Conservation (phyloP, 2,329 filamentous ascomycete genomes). For the Colletotrichum sojae region DNA sequence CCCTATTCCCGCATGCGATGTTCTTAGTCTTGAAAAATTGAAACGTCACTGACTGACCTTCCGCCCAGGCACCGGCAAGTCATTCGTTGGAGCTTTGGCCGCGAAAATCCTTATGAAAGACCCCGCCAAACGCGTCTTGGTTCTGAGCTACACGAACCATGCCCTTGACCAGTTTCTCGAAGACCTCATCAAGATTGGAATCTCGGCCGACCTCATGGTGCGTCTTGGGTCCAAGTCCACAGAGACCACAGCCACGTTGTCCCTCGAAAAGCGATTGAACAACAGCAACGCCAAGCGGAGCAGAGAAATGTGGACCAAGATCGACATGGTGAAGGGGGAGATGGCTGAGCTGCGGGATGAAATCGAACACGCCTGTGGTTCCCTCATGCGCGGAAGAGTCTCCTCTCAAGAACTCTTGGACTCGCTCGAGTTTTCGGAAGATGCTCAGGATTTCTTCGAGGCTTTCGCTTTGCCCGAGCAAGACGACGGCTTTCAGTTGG, state of each 20-base stretch:
- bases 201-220: conserved; percentile 65
- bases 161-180: conserved; percentile 76
- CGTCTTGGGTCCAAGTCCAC: conserved; percentile 75
- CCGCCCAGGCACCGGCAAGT: conserved; percentile 78
- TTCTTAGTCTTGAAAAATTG: too few species aligned
- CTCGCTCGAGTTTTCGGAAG: conserved; percentile 66
- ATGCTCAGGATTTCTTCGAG: conserved; percentile 66
- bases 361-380: conserved; percentile 44
- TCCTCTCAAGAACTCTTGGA: conserved; percentile 52
- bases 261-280: conserved; percentile 57
- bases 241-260: conserved; percentile 61
- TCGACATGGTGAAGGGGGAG: conserved; percentile 57
- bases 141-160: conserved; percentile 79
- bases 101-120: conserved; percentile 68
- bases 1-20: too few species aligned
- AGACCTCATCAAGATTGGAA: conserved; percentile 71
- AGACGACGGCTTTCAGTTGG: conserved; percentile 59
- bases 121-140: conserved; percentile 68
- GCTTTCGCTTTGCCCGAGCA: conserved; percentile 67
- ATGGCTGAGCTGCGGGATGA: conserved; percentile 48
- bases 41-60: neutral
- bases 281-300: conserved; percentile 49
- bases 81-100: conserved; percentile 77
- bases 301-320: conserved; percentile 53
- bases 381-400: conserved; percentile 31